Evolutionary conservation across 441 rosid genomes (phyloP), one percentile per base, ranked within the genome.

Genomic region (Cnidoscolus chayamansa): DNA sequence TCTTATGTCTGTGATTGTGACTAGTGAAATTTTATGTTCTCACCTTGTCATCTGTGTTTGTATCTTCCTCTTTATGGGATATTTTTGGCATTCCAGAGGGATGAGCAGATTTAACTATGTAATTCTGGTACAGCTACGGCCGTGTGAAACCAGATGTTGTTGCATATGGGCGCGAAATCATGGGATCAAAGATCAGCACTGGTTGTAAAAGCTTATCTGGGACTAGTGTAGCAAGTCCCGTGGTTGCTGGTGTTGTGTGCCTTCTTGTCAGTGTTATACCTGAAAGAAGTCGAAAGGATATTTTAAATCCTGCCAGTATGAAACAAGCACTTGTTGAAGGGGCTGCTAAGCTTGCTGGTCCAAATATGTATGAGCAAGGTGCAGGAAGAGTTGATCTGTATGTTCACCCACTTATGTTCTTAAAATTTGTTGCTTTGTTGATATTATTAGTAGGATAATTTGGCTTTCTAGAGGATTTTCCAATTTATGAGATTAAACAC

Each of bases 151-250:
- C 99, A 32, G 99, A 95, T 83, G 84, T 95, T 63, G 97, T 95
- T 78, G 99, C 99, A 74, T 95, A 95, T 81, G 98, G 99, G 72
- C 85, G 96, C 75, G 99, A 95, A 70, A 95, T 95, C 75, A 95
- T 89, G 93, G 99, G 97, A 63, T 95, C 97, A 68, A 95, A 95
- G 84, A 95, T 95, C 70, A 95, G 94, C 76, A 86, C 96, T 63
- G 99, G 99, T 25, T 95, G 99, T 84, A 92, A 90, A 87, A 95
- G 96, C 80, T 88, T 95, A 82, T 95, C 99, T 37, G 98, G 99
- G 68, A 95, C 99, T 75, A 95, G 99, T 58, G 98, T 92, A 76
- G 98, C 98, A 40, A 92, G 98, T 81, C 99, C 99, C 81, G 99
- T 95, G 74, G 99, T 95, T 79, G 99, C 99, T 81, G 99, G 99